Evolutionary conservation across 192 early-diverging fungal genomes (phyloP).

Genomic region (Podila minutissima): DNA sequence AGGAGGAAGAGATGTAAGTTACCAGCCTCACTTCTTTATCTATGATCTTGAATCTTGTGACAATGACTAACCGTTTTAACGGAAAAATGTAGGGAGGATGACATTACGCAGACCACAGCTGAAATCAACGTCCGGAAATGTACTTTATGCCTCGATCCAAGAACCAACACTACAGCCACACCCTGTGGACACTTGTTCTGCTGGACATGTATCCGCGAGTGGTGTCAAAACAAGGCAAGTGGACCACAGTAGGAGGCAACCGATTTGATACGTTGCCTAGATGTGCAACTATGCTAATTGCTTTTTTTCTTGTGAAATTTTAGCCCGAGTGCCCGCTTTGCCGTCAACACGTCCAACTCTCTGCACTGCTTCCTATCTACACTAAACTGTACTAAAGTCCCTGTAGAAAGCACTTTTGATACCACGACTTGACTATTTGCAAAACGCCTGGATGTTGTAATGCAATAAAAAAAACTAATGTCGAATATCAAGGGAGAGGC

Average conservation of each 20-base stretch:
- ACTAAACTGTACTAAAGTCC: slow-evolving; percentile 63
- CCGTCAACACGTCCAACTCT: slow-evolving; percentile 78
- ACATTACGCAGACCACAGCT: slow-evolving; percentile 15
- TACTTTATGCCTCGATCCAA: slow-evolving; percentile 84
- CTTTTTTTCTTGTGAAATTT: slow-evolving; percentile 16
- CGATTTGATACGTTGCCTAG: too few species aligned
- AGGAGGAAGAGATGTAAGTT: slow-evolving; percentile 29
- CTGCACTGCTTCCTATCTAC: slow-evolving; percentile 79
- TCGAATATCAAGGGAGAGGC: too few species aligned
- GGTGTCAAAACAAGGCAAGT: slow-evolving; percentile 88
- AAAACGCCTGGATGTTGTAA: too few species aligned
- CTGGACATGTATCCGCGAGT: slow-evolving; percentile 93
- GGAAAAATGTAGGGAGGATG: slow-evolving; percentile 12
- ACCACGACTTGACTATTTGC: background rate
- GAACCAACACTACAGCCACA: slow-evolving; percentile 82
- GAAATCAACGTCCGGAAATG: slow-evolving; percentile 70
- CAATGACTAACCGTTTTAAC: too few species aligned
- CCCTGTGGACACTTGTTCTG: slow-evolving; percentile 97
- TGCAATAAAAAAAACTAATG: too few species aligned
- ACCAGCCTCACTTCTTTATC: background rate
- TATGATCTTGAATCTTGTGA: background rate
- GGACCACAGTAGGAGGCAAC: background rate
- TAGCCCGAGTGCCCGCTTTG: slow-evolving; percentile 95
- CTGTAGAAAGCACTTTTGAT: background rate
- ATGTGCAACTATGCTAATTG: background rate